Percentiles rank a stretch among this genome's conserved stretches.
Evolutionary conservation across 441 rosid species (phyloP).

Genomic region (Syzygium malaccense): DNA sequence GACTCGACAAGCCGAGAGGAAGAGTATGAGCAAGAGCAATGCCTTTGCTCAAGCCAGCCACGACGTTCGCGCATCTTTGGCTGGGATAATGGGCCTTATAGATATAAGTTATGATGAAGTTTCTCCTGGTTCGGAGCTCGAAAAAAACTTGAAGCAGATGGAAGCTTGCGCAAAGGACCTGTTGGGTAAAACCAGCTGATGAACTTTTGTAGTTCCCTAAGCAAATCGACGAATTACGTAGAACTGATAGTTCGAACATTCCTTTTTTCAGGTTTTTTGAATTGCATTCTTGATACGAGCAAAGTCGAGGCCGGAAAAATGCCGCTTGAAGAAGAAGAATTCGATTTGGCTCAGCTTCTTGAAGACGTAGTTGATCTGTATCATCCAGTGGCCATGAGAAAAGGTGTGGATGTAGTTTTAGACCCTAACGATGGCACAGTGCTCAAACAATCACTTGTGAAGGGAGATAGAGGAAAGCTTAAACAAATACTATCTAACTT

Average conservation of each 20-base stretch:
- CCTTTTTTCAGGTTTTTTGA: conserved; percentile 36
- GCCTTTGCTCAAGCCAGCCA: conserved; percentile 81
- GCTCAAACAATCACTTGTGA: conserved; percentile 34
- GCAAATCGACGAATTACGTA: neutral
- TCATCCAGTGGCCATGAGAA: conserved; percentile 52
- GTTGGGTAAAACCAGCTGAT: conserved; percentile 33
- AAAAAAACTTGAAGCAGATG: conserved; percentile 36
- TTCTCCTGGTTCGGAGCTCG: conserved; percentile 29
- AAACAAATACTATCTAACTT: conserved; percentile 57
- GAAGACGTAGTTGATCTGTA: conserved; percentile 54
- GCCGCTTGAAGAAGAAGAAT: conserved; percentile 64
- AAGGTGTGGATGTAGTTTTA: conserved; percentile 59
- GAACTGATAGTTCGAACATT: neutral
- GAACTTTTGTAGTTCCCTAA: neutral
- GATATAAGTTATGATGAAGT: conserved; percentile 36
- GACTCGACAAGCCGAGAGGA: conserved; percentile 76
- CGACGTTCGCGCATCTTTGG: conserved; percentile 60
- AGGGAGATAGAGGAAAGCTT: conserved; percentile 62
- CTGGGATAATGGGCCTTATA: conserved; percentile 50
- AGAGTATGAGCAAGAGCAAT: conserved; percentile 68
- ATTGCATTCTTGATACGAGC: conserved; percentile 67
- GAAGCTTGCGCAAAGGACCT: conserved; percentile 44
- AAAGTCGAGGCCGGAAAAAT: conserved; percentile 83
- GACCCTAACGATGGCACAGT: conserved; percentile 61
- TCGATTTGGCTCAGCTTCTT: conserved; percentile 44